A percentile compares a stretch with the other conserved stretches of the same genome.
Evolutionary conservation across 345 rosid species (phyloP).

Genomic region (Lenwebbia sp.): DNA sequence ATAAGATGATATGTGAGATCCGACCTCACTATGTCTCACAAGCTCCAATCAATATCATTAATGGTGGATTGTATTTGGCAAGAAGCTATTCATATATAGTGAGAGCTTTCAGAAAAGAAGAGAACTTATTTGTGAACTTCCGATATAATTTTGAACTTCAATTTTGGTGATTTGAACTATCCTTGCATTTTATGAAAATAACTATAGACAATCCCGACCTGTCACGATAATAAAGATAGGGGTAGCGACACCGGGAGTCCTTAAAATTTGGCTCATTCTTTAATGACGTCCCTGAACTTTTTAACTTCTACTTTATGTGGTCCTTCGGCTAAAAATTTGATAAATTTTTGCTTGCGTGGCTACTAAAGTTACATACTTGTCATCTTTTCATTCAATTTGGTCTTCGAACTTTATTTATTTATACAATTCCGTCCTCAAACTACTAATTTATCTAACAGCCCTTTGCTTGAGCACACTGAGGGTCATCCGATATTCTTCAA

Average conservation of each 20-base stretch:
- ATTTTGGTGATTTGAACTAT: not conserved
- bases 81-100: not conserved
- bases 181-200: not conserved
- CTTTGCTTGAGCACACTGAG: not conserved
- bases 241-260: rapidly evolving
- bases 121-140: not conserved
- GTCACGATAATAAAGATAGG: not conserved
- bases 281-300: not conserved
- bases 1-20: rapidly evolving
- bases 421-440: not conserved
- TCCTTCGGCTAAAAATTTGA: not conserved
- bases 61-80: not conserved
- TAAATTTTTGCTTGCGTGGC: rapidly evolving
- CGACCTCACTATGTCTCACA: not conserved
- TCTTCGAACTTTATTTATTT: not conserved
- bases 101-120: not conserved
- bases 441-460: not conserved
- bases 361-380: not conserved
- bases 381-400: not conserved
- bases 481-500: not conserved
- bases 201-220: rapidly evolving
- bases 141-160: not conserved
- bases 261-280: not conserved
- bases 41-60: rapidly evolving
- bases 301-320: not conserved